phyloP scores from a whole-genome alignment of 306 rosid species.

The Prunus campanulata region DNA sequence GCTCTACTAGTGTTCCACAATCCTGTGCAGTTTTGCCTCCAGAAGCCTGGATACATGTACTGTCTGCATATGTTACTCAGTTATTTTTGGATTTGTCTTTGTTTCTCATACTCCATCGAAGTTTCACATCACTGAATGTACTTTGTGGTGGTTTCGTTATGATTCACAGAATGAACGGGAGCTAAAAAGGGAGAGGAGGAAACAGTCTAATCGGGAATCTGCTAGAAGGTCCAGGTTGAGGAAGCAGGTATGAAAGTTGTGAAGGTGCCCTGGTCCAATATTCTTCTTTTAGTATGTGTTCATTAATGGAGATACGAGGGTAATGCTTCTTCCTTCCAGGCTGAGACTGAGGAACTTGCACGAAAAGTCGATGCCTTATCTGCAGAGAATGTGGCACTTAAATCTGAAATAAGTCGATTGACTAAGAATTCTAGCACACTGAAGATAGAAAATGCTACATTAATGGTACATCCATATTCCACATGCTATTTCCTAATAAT shows the following conservation, averaged over 20 bases:
- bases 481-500: background rate
- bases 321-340: slow-evolving; percentile 44
- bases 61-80: background rate
- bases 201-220: slow-evolving; percentile 96
- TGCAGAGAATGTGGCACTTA: slow-evolving; percentile 56
- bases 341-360: slow-evolving; percentile 83
- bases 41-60: slow-evolving; percentile 74
- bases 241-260: slow-evolving; percentile 66
- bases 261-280: background rate
- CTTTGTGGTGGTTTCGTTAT: slow-evolving; percentile 20
- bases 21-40: slow-evolving; percentile 58
- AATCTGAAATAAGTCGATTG: slow-evolving; percentile 62
- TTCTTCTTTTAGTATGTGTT: background rate
- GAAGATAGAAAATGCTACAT: slow-evolving; percentile 65
- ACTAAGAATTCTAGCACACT: slow-evolving; percentile 64
- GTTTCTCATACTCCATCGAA: background rate
- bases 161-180: slow-evolving; percentile 74
- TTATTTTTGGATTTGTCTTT: slow-evolving; percentile 1
- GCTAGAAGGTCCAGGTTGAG: slow-evolving; percentile 97
- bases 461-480: slow-evolving; percentile 46
- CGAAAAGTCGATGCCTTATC: slow-evolving; percentile 60
- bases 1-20: slow-evolving; percentile 33
- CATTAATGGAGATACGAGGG: background rate
- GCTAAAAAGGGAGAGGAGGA: slow-evolving; percentile 87
- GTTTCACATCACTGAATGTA: background rate